phyloP scores from a whole-genome alignment of 257 asterid genomes.

The Salvia rosmarinus region DNA sequence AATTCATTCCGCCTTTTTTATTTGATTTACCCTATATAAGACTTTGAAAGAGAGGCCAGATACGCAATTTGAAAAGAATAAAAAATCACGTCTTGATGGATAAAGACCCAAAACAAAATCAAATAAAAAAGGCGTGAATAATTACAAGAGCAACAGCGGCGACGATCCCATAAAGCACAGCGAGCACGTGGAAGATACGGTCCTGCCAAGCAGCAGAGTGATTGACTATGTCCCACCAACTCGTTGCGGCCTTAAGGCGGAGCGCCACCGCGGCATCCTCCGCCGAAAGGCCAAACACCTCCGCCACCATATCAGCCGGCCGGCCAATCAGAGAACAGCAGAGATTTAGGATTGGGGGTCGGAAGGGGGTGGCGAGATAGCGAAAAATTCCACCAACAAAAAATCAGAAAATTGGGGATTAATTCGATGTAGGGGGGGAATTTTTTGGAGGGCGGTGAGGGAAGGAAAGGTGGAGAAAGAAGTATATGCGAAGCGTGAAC shows the following conservation, averaged over 20 bases:
- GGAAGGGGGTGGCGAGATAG: slow-evolving; percentile 29
- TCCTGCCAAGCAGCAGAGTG: slow-evolving; percentile 79
- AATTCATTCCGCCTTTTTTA: not conserved
- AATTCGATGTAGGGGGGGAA: slow-evolving; percentile 22
- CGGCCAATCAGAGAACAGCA: slow-evolving; percentile 23
- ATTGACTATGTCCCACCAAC: slow-evolving; percentile 85
- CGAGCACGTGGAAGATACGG: slow-evolving; percentile 69
- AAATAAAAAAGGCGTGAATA: not conserved
- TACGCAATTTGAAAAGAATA: not conserved
- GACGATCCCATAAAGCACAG: slow-evolving; percentile 74
- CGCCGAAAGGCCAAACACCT: slow-evolving; percentile 45
- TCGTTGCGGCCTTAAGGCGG: slow-evolving; percentile 63
- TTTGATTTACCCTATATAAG: not conserved
- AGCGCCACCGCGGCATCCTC: slow-evolving; percentile 55
- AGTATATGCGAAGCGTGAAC: slow-evolving; percentile 35
- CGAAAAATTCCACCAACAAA: not conserved
- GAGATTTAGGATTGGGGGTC: slow-evolving; percentile 32
- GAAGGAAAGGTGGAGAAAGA: slow-evolving; percentile 37
- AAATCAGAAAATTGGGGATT: not conserved
- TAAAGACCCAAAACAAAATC: not conserved
- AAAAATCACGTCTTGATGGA: not conserved
- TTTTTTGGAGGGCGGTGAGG: slow-evolving; percentile 29
- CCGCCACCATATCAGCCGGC: slow-evolving; percentile 51
- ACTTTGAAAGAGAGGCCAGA: too few relatives aligned
- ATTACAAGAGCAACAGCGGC: slow-evolving; percentile 78